These are phyloP conservation scores for Cardamine resedifolia DNA, from an alignment of 345 rosid species.

Conservation along the genomic window DNA sequence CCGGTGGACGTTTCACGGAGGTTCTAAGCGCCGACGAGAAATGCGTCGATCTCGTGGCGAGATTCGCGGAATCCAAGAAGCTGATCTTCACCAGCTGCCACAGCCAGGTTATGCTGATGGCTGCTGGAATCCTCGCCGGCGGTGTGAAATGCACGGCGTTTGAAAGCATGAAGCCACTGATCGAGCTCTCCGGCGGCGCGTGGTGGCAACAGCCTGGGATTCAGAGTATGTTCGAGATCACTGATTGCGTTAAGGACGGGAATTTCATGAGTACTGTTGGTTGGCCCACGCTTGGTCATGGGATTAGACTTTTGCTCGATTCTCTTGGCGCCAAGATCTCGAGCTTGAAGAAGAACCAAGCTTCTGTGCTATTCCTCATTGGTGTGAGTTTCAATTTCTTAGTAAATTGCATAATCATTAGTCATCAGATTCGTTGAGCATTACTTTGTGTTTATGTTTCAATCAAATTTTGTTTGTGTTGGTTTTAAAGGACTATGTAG, in stretches of 20 bases:
- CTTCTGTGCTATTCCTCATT: constrained; percentile 45
- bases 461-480: neutral
- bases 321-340: constrained; percentile 45
- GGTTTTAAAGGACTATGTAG: constrained; percentile 48
- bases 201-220: constrained; percentile 54
- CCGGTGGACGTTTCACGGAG: constrained; percentile 53
- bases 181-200: constrained; percentile 48
- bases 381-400: constrained; percentile 38
- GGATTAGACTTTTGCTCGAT: constrained; percentile 37
- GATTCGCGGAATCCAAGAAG: constrained; percentile 43
- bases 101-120: constrained; percentile 48
- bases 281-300: constrained; percentile 50
- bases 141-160: constrained; percentile 55
- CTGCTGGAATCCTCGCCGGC: constrained; percentile 44
- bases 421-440: neutral
- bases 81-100: constrained; percentile 53
- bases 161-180: constrained; percentile 46
- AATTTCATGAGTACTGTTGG: constrained; percentile 48
- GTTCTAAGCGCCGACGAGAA: constrained; percentile 45
- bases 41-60: constrained; percentile 37
- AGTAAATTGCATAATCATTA: neutral
- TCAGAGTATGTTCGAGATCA: constrained; percentile 43
- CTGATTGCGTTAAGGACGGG: constrained; percentile 49
- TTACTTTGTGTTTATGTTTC: neutral
- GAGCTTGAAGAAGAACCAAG: constrained; percentile 6